Conservation (phyloP, 2,329 filamentous ascomycete species). For the Claviceps arundinis region DNA sequence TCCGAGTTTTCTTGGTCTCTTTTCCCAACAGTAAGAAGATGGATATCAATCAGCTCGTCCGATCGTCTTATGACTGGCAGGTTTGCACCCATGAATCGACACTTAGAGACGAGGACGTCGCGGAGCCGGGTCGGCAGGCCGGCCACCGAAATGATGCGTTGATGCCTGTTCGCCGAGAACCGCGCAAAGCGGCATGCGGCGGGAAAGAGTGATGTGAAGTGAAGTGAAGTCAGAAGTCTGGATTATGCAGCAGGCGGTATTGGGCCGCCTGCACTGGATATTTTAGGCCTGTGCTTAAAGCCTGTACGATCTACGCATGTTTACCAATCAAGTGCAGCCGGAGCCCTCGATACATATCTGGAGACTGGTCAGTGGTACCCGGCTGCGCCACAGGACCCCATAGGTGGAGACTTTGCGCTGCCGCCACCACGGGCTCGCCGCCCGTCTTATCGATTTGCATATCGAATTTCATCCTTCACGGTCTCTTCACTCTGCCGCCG, state of each 20-base stretch:
- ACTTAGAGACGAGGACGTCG: neutral
- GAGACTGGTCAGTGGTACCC: too few species aligned
- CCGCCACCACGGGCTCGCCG: neutral
- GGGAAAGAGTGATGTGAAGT: neutral
- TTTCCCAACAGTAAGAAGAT: neutral
- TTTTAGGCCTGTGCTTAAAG: too few species aligned
- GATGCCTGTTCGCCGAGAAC: neutral
- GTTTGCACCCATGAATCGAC: neutral
- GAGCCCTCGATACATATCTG: too few species aligned
- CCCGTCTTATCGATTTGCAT: neutral
- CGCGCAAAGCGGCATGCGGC: neutral
- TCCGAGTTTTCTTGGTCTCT: neutral
- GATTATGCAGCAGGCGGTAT: neutral
- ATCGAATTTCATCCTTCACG: neutral
- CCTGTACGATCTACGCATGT: too few species aligned
- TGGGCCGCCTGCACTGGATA: neutral
- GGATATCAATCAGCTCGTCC: neutral
- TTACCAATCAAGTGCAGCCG: too few species aligned
- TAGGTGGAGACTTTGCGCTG: too few species aligned
- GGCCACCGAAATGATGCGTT: neutral
- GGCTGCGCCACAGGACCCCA: neutral
- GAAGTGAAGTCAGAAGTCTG: neutral
- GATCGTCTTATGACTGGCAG: neutral
- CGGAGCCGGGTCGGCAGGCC: conserved; percentile 1
- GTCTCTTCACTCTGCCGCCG: neutral